These are phyloP conservation scores for Mortierella sp. DNA, from an alignment of 371 early-diverging fungal genomes.

Conservation along the genomic window DNA sequence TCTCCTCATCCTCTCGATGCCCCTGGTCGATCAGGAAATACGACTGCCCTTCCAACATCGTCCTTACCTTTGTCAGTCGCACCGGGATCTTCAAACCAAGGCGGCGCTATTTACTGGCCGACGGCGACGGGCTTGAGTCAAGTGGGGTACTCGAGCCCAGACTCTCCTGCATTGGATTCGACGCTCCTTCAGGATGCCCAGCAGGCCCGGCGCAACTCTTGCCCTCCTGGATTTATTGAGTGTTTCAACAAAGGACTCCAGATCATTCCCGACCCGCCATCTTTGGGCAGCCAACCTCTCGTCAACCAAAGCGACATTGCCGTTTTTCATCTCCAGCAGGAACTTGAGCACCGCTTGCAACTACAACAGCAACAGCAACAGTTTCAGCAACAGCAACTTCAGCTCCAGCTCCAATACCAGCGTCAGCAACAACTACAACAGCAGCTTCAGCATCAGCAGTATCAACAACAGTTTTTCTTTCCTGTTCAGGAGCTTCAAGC, in stretches of 20 bases:
- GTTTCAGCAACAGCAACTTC: background rate
- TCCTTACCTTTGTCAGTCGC: background rate
- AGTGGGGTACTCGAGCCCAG: background rate
- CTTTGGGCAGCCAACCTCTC: background rate
- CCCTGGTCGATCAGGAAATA: background rate
- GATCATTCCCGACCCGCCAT: background rate
- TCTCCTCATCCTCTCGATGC: background rate
- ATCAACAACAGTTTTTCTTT: constrained; percentile 8
- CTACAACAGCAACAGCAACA: constrained; percentile 8
- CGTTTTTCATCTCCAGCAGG: constrained; percentile 26
- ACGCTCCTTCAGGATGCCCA: background rate
- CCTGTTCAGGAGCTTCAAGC: background rate
- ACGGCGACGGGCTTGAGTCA: background rate
- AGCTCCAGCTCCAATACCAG: background rate
- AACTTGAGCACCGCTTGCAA: constrained; percentile 20
- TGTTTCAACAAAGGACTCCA: constrained; percentile 17
- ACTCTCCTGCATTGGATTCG: background rate
- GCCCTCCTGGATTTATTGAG: constrained; percentile 34
- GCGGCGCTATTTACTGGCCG: background rate
- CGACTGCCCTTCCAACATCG: background rate
- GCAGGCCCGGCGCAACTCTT: constrained; percentile 35
- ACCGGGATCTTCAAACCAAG: background rate
- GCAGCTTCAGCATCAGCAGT: background rate
- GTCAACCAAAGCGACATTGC: constrained; percentile 5
- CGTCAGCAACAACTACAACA: background rate